Evolutionary conservation across 2,329 filamentous ascomycete genomes (phyloP), one percentile per base, ranked within the genome.

Genomic region (Lomentospora prolificans): DNA sequence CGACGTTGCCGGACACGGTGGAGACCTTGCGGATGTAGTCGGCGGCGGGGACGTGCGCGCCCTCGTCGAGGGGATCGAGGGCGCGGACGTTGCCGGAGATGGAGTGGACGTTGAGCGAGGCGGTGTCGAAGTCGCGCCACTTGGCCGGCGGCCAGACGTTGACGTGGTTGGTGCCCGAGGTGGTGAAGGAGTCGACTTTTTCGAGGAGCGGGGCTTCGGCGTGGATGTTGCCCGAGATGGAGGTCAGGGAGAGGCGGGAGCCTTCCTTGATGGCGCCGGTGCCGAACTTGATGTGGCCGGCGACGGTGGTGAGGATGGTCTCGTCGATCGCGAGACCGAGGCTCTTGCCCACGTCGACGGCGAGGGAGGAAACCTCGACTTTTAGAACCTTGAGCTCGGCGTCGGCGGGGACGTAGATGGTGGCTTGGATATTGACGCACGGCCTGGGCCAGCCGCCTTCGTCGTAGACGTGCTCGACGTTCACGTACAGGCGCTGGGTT

Each of bases 161-260:
- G 3, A 70, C 67, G 14, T 57, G 57, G 56, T 80, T 64, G 54
- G 67, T 61, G 50, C 78, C 79, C 0, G 77, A 75, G 0, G 67
- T 66, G 6, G 74, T 71, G 17, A 65, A 60, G n/a, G 80, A 63
- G 17, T 67, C 65, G 10, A 82, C 70, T 28, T 71, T 64, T 61
- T 80, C 75, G 62, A 74, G 76, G 1, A 81, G 67, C 0, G 78
- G 75, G 68, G 75, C 80, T 63, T 70, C 72, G 28, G 79, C 79
- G 12, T 58, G 57, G 58, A 82, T 72, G 12, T 64, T 52, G 6
- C 75, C 75, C 31, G 3, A 64, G 66, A 53, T 33, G 33, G 51
- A 41, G 3, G 33, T 24, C 9, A 44, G 44, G 17, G 33, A 9
- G 9, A 28, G 19, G 25, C 33, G 4, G 51, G 9, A 3, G 4